Evolutionary conservation across 169 alveolate genomes (phyloP), one percentile per base, ranked within the genome.

Genomic region (Eimeria praecox): DNA sequence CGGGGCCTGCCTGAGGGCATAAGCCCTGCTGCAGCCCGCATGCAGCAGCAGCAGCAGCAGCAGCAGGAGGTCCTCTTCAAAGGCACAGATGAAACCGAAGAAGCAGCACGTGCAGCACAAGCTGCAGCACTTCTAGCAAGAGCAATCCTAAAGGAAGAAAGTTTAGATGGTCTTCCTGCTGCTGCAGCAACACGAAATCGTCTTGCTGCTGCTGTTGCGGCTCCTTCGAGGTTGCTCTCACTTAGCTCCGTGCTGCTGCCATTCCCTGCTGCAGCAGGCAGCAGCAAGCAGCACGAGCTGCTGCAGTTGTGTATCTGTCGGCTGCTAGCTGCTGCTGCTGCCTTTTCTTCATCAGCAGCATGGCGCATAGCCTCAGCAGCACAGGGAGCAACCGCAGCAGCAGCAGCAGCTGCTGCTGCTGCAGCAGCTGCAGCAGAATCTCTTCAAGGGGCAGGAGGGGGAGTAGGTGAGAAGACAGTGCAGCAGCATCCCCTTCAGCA

Each of bases 221-320:
- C 71, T 52, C 90, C 90, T 27, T n/a, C 71, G 69, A 38, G 90
- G 30, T 42, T 82, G 73, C 44, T 46, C 73, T 82, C 90, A 14
- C 22, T 82, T n/a, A 44, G 90, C 10, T 27, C 42, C 33, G 66
- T 82, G 90, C 66, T 82, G 73, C 90, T 22, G 66, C 59, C 87
- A 20, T 44, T 44, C 49, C 90, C 73, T 44, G n/a, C 71, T n/a
- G 66, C 90, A 22, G 66, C 90, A 22, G 73, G 44, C 71, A 27
- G 33, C n/a, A 40, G 54, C 44, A 30, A 82, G 90, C 90, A 82
- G 71, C 69, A 27, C 73, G 90, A 71, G 2, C 42, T 82, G 71
- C 90, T 82, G 71, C 90, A 82, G 66, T 44, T 82, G 42, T 82
- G 90, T 52, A 33, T 82, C 90, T 82, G 90, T 73, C 69, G 90